These are phyloP conservation scores for Puccinia hordei DNA, from an alignment of 1,284 basidiomycete genomes.

Conservation along the genomic window DNA sequence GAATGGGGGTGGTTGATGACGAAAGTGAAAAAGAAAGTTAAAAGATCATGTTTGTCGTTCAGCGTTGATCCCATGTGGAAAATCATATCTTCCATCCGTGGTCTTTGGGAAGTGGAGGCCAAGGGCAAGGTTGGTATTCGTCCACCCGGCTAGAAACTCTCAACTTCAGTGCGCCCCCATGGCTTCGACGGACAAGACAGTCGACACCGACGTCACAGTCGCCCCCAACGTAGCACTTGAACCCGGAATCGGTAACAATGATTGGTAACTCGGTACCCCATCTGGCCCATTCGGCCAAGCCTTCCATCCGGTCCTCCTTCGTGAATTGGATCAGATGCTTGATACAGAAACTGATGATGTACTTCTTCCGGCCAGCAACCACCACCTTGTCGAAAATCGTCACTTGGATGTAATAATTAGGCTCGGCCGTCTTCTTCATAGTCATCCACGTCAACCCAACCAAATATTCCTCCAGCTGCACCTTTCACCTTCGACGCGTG, in stretches of 20 bases:
- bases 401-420: background rate
- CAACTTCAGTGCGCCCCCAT: background rate
- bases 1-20: no score
- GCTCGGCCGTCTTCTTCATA: background rate
- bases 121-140: background rate
- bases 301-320: slow-evolving; percentile 10
- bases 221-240: slow-evolving; percentile 10
- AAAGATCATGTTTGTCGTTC: background rate
- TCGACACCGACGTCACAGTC: background rate
- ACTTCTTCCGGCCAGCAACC: slow-evolving; percentile 1
- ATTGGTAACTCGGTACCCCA: slow-evolving; percentile 10
- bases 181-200: background rate
- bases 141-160: background rate
- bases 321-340: slow-evolving; percentile 7
- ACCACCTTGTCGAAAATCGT: slow-evolving; percentile 7
- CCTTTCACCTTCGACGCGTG: no score
- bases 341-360: slow-evolving; percentile 3
- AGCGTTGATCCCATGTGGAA: background rate
- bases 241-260: background rate
- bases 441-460: background rate
- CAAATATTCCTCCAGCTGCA: background rate
- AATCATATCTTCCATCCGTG: slow-evolving; percentile 10
- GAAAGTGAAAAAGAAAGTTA: background rate
- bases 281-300: background rate
- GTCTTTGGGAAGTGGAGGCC: slow-evolving; percentile 16